Conservation (phyloP, 2,329 filamentous ascomycete species). For the Microascus cirrosus region DNA sequence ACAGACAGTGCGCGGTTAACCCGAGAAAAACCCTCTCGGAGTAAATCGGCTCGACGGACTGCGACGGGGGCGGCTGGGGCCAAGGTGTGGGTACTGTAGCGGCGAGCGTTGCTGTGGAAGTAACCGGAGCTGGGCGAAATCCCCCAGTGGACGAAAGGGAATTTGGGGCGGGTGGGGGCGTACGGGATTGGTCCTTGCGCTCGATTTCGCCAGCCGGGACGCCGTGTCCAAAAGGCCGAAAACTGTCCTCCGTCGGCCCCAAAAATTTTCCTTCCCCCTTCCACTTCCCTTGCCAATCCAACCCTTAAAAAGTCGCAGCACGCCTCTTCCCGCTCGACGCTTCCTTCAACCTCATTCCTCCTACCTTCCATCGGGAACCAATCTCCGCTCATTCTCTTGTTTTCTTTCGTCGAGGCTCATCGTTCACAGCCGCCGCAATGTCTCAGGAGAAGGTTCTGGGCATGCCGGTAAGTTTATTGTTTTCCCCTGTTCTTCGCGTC, state of each 20-base stretch:
- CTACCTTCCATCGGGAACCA: conserved; percentile 29
- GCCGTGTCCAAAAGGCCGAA: conserved; percentile 2
- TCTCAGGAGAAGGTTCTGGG: conserved; percentile 49
- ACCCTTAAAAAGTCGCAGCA: conserved; percentile 2
- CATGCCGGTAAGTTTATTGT: conserved; percentile 48
- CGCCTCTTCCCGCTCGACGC: neutral
- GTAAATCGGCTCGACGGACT: neutral
- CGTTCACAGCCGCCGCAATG: conserved; percentile 35
- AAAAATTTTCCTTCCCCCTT: conserved; percentile 4
- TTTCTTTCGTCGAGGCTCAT: conserved; percentile 28
- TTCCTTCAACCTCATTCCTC: conserved; percentile 27
- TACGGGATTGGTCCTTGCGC: conserved; percentile 3
- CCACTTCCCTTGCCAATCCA: neutral
- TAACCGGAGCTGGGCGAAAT: neutral
- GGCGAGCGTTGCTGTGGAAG: conserved; percentile 1
- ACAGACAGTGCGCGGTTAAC: neutral
- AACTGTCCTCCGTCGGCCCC: conserved; percentile 1
- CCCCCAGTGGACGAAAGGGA: neutral
- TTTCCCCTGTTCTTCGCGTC: conserved; percentile 4
- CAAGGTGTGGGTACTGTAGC: neutral
- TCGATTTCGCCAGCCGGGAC: neutral
- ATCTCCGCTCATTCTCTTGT: conserved; percentile 53
- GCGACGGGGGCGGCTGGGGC: neutral
- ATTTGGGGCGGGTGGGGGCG: neutral
- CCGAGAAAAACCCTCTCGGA: neutral